Percentiles rank a stretch among this genome's conserved stretches.
Conservation (phyloP, 257 asterid genomes). For the Solanum paucissectum region DNA sequence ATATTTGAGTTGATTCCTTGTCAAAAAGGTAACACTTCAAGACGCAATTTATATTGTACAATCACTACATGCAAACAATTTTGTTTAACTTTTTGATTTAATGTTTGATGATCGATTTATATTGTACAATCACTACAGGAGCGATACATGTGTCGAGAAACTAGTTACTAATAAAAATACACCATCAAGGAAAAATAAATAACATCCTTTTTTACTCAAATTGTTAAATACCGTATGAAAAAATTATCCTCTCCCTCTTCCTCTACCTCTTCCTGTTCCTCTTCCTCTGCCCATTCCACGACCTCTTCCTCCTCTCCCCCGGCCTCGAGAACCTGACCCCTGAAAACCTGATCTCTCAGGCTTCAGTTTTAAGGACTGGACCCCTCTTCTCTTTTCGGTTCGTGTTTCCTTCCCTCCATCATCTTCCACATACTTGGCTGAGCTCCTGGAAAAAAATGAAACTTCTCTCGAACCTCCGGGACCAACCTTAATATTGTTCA, state of each 20-base stretch:
- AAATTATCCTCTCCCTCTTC: slow-evolving; percentile 14
- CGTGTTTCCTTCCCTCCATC: slow-evolving; percentile 38
- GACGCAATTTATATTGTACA: background rate
- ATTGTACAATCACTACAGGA: background rate
- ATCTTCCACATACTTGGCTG: slow-evolving; percentile 44
- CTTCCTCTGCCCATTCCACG: slow-evolving; percentile 19
- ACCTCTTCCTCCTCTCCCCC: slow-evolving; percentile 27
- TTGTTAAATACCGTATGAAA: background rate
- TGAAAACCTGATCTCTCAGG: slow-evolving; percentile 25
- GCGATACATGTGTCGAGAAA: background rate
- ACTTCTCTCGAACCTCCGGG: slow-evolving; percentile 81
- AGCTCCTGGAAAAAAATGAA: slow-evolving; percentile 59
- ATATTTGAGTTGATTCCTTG: too few species aligned
- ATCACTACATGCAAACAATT: background rate
- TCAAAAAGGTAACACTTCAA: too few species aligned
- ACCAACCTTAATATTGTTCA: slow-evolving; percentile 54
- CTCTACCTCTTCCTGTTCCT: slow-evolving; percentile 22
- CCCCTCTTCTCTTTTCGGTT: slow-evolving; percentile 56
- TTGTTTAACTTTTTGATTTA: background rate
- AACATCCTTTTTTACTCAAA: background rate
- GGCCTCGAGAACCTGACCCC: slow-evolving; percentile 41
- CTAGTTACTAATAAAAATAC: background rate
- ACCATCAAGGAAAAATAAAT: background rate
- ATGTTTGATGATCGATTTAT: background rate
- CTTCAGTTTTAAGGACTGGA: slow-evolving; percentile 54